Percentiles rank a stretch among this genome's conserved stretches.
Conservation (phyloP, 352 stramenopile species). For the Pythium insidiosum region DNA sequence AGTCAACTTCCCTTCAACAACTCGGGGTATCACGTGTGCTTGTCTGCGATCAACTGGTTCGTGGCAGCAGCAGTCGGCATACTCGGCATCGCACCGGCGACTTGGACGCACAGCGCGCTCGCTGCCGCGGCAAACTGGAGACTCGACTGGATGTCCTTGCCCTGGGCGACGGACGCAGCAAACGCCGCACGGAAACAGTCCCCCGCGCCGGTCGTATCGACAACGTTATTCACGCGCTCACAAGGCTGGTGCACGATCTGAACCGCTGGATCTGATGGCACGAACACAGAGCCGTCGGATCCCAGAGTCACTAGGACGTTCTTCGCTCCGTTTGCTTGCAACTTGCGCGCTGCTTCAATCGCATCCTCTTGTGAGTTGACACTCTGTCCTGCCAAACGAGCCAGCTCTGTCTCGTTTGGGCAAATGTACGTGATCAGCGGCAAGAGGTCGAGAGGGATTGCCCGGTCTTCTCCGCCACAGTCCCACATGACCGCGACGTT, state of each 20-base stretch:
- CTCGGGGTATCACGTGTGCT: too few species aligned
- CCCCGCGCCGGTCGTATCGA: conserved; percentile 73
- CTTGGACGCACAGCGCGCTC: conserved; percentile 60
- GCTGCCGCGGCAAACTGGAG: conserved; percentile 49
- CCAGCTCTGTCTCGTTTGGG: conserved; percentile 76
- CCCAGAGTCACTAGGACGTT: conserved; percentile 67
- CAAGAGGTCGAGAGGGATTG: conserved; percentile 44
- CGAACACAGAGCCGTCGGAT: conserved; percentile 53
- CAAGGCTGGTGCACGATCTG: conserved; percentile 33
- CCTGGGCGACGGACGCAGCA: conserved; percentile 45
- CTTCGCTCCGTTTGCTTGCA: conserved; percentile 42
- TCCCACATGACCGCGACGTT: conserved; percentile 71
- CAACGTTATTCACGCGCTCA: conserved; percentile 48
- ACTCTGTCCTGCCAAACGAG: conserved; percentile 23
- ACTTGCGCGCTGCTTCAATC: conserved; percentile 30
- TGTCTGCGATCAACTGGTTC: conserved; percentile 15
- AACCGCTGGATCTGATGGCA: conserved; percentile 22
- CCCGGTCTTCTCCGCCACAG: conserved; percentile 58
- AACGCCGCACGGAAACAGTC: conserved; percentile 75
- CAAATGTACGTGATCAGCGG: conserved; percentile 53
- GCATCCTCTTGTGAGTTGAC: conserved; percentile 41
- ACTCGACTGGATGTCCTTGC: conserved; percentile 32
- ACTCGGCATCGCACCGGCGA: conserved; percentile 52
- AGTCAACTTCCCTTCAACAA: conserved; percentile 36
- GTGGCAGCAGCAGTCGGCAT: conserved; percentile 47